Percentiles rank a stretch among this genome's conserved stretches.
phyloP scores from a whole-genome alignment of 495 filamentous ascomycete species.

The Penicilliopsis zonata region DNA sequence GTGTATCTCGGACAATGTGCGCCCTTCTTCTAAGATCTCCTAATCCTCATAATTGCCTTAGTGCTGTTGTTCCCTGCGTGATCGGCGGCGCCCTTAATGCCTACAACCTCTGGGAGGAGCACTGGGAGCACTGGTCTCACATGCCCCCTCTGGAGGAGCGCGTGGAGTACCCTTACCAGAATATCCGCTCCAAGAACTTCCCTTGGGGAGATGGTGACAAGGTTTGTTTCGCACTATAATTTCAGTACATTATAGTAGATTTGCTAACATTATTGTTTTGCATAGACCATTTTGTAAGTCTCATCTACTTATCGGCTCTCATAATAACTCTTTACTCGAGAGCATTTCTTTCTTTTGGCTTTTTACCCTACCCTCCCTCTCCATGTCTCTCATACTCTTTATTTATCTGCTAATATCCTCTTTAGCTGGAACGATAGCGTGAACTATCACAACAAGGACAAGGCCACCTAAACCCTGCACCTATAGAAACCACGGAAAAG shows the following conservation, averaged over 20 bases:
- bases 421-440: conserved; percentile 83
- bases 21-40: background rate
- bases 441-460: conserved; percentile 95
- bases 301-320: too few species aligned
- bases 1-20: conserved; percentile 10
- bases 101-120: conserved; percentile 81
- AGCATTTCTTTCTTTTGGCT: background rate
- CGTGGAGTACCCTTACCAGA: conserved; percentile 84
- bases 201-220: conserved; percentile 89
- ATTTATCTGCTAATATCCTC: conserved; percentile 1
- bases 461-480: conserved; percentile 39
- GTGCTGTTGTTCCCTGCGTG: conserved; percentile 56
- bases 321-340: too few species aligned
- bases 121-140: conserved; percentile 92
- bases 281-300: conserved; percentile 57
- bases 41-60: conserved; percentile 21
- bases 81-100: conserved; percentile 64
- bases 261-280: conserved; percentile 17
- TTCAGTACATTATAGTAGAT: background rate
- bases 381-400: too few species aligned
- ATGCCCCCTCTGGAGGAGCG: conserved; percentile 79
- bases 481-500: conserved; percentile 7
- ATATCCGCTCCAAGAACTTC: conserved; percentile 83
- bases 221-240: conserved; percentile 35
- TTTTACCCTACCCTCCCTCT: too few species aligned